Conservation (phyloP, 768 basidiomycete species). For the Tricholoma bakamatsutake region DNA sequence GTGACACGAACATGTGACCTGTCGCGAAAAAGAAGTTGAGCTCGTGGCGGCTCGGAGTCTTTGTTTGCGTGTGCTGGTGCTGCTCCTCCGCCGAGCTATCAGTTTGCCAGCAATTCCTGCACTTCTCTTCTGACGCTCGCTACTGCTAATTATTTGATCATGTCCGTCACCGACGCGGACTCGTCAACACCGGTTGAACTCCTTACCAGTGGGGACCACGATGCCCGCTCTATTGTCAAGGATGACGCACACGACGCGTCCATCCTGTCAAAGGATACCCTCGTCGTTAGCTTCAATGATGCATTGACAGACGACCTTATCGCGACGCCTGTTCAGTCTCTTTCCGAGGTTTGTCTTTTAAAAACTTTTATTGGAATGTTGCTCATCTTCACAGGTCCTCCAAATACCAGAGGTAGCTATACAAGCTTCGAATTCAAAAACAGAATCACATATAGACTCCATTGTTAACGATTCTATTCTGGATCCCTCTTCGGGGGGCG, state of each 20-base stretch:
- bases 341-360: slow-evolving; percentile 7
- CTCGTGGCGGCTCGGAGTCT: slow-evolving; percentile 9
- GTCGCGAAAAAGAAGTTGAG: slow-evolving; percentile 12
- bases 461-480: background rate
- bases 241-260: slow-evolving; percentile 8
- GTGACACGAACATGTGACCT: slow-evolving; percentile 15
- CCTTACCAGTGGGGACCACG: slow-evolving; percentile 8
- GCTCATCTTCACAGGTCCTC: slow-evolving; percentile 1
- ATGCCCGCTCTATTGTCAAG: background rate
- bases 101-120: slow-evolving; percentile 5
- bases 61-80: background rate
- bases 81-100: background rate
- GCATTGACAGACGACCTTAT: background rate
- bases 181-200: slow-evolving; percentile 3
- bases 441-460: slow-evolving; percentile 1
- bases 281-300: slow-evolving; percentile 2
- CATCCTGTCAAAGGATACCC: slow-evolving; percentile 2
- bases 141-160: slow-evolving; percentile 14
- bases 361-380: background rate
- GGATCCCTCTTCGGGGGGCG: background rate
- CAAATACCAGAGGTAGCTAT: background rate
- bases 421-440: background rate
- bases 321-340: slow-evolving; percentile 3
- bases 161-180: slow-evolving; percentile 15
- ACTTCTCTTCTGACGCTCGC: slow-evolving; percentile 8